phyloP scores from a whole-genome alignment of 169 alveolate genomes.

The Cryptosporidium parvum region DNA sequence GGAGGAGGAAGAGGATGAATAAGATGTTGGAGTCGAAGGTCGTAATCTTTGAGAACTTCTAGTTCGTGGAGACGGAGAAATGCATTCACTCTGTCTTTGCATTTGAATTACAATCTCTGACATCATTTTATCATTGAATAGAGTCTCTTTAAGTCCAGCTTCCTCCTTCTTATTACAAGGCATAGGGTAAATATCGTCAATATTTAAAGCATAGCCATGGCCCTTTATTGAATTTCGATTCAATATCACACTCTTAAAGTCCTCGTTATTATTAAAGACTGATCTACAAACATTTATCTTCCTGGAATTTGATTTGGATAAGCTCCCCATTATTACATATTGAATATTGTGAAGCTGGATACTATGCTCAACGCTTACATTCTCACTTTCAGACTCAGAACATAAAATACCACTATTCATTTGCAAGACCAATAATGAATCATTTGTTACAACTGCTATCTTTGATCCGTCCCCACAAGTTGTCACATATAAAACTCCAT shows the following conservation, averaged over 20 bases:
- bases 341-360: slow-evolving; percentile 16
- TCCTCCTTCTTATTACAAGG: slow-evolving; percentile 36
- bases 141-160: neutral
- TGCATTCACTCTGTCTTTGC: slow-evolving; percentile 36
- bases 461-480: slow-evolving; percentile 61
- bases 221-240: slow-evolving; percentile 14
- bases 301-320: neutral
- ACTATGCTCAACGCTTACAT: slow-evolving; percentile 19
- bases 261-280: neutral
- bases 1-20: neutral
- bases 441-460: slow-evolving; percentile 54
- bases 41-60: neutral
- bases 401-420: slow-evolving; percentile 5
- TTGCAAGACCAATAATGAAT: slow-evolving; percentile 31
- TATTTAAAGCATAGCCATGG: slow-evolving; percentile 23
- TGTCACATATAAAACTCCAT: slow-evolving; percentile 35
- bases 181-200: slow-evolving; percentile 47
- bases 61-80: slow-evolving; percentile 29
- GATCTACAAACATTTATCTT: neutral
- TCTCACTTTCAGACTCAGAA: slow-evolving; percentile 18
- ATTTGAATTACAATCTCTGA: slow-evolving; percentile 51
- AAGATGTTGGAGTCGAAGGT: neutral
- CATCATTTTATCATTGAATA: slow-evolving; percentile 42
- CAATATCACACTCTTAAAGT: neutral
- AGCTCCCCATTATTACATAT: slow-evolving; percentile 36